Conservation (phyloP, 1,139 yeast species). For the Kazachstania sp. region DNA sequence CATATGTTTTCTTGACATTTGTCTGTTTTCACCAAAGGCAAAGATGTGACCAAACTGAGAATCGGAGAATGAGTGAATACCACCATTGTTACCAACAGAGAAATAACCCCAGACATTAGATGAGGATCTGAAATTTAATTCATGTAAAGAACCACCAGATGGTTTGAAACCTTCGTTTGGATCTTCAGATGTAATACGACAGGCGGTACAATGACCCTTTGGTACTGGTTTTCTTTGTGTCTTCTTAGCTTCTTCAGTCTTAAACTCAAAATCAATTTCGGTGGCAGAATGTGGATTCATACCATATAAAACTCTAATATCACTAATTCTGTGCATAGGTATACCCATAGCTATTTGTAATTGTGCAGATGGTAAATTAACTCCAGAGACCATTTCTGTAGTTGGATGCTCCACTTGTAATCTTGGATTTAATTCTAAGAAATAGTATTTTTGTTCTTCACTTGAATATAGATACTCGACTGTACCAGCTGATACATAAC, state of each 20-base stretch:
- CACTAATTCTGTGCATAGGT: slow-evolving; percentile 90
- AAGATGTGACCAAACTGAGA: slow-evolving; percentile 98
- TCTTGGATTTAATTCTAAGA: slow-evolving; percentile 93
- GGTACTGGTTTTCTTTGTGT: slow-evolving; percentile 90
- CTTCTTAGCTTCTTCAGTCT: slow-evolving; percentile 57
- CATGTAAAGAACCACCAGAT: slow-evolving; percentile 93
- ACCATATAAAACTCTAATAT: slow-evolving; percentile 86
- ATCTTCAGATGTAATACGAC: slow-evolving; percentile 97
- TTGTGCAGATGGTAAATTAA: slow-evolving; percentile 95
- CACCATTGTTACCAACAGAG: slow-evolving; percentile 93
- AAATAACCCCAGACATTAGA: slow-evolving; percentile 99
- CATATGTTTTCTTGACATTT: slow-evolving; percentile 96
- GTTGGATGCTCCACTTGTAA: slow-evolving; percentile 99
- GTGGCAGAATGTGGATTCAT: slow-evolving; percentile 91
- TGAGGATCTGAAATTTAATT: slow-evolving; percentile 90
- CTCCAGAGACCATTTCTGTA: slow-evolving; percentile 98
- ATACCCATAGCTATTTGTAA: slow-evolving; percentile 99
- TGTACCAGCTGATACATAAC: slow-evolving; percentile 98
- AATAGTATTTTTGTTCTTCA: slow-evolving; percentile 88
- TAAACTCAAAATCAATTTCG: slow-evolving; percentile 84
- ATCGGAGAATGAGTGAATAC: slow-evolving; percentile 94
- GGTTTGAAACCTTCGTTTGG: slow-evolving; percentile 99
- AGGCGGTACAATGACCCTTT: slow-evolving; percentile 97
- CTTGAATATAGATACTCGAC: slow-evolving; percentile 94
- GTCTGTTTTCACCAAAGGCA: slow-evolving; percentile 98